Base-by-base conservation (phyloP, 140 eudicot genomes). In the Senecio squalidus region DNA sequence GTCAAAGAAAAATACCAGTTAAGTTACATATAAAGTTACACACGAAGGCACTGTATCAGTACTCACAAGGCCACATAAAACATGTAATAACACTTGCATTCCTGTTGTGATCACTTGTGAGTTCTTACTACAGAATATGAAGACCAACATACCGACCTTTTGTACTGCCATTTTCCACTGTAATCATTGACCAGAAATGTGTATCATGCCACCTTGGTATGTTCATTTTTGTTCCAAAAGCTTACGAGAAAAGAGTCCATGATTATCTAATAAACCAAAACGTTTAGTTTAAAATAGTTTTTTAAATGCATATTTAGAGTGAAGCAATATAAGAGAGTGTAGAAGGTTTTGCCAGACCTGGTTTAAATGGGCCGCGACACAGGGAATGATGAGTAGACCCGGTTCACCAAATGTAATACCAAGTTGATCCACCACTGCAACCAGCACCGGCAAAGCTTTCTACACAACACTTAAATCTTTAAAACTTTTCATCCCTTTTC, bases 381-480 rank as follows among this genome's bases (percentile, higher is more conserved):
- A 83, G 18, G 98, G 98, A 66, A 90, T 83, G 60, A 83, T 82
- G 6, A 90, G 73, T 70, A 91, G 72, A 28, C 98, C 95, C 16
- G 96, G 66, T 71, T 75, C 94, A 30, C 96, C 96, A 55, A 91
- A 60, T 20, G 91, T 81, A 33, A 77, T 82, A 76, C 88, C 80
- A 25, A 91, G 91, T 82, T 91, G 94, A 45, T 83, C 94, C 30
- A 91, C 95, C 28, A 86, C 95, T 8, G 98, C 96, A 67, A 83
- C 88, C 81, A 77, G 73, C 72, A 91, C 96, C 31, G 96, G 92
- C 75, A 91, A 58, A 26, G 98, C 86, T 91, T 86, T 91, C 98
- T 90, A 64, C 71, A 72, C 62, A 46, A 26, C n/a, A 33, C 48
- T 15, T 8, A 16, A 0, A 13, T 14, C 14, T 17, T 26, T n/a